These are phyloP conservation scores for Mycena indigotica DNA, from an alignment of 768 basidiomycete species.

Conservation along the genomic window DNA sequence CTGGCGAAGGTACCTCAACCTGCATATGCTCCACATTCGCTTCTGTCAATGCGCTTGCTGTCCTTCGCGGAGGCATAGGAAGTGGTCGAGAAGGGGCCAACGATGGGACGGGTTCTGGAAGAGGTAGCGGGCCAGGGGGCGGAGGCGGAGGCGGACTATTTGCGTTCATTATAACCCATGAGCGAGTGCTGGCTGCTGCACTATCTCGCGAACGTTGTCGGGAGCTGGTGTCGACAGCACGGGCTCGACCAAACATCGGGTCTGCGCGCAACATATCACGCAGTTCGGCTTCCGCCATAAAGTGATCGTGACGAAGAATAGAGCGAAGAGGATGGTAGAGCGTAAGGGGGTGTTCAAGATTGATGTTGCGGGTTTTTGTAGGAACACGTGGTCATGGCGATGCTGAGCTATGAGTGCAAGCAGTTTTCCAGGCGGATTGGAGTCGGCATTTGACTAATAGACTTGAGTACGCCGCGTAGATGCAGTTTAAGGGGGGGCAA, in stretches of 20 bases:
- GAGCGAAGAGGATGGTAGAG: background rate
- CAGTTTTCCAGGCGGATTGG: background rate
- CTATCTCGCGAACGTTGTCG: slow-evolving; percentile 17
- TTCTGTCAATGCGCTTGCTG: background rate
- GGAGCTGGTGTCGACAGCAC: background rate
- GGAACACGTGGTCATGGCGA: background rate
- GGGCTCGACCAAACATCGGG: background rate
- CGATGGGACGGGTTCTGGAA: slow-evolving; percentile 14
- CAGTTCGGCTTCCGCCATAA: background rate
- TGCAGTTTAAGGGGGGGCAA: too few relatives aligned
- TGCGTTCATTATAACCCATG: slow-evolving; percentile 19
- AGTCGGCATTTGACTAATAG: background rate
- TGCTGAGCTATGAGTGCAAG: background rate
- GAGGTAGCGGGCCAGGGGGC: slow-evolving; percentile 12
- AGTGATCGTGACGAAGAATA: background rate
- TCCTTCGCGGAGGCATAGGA: slow-evolving; percentile 12
- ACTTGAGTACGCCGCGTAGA: too few relatives aligned
- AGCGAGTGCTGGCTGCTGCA: slow-evolving; percentile 22
- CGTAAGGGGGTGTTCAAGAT: background rate
- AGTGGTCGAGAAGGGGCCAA: slow-evolving; percentile 15
- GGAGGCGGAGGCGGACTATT: slow-evolving; percentile 17
- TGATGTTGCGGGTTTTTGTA: background rate
- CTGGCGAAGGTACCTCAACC: slow-evolving; percentile 10
- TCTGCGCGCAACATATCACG: background rate
- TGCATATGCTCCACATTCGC: slow-evolving; percentile 14